Evolutionary conservation across 2,329 filamentous ascomycete species (phyloP), one percentile per base, ranked within the genome.

Genomic region (Acarospora socialis): DNA sequence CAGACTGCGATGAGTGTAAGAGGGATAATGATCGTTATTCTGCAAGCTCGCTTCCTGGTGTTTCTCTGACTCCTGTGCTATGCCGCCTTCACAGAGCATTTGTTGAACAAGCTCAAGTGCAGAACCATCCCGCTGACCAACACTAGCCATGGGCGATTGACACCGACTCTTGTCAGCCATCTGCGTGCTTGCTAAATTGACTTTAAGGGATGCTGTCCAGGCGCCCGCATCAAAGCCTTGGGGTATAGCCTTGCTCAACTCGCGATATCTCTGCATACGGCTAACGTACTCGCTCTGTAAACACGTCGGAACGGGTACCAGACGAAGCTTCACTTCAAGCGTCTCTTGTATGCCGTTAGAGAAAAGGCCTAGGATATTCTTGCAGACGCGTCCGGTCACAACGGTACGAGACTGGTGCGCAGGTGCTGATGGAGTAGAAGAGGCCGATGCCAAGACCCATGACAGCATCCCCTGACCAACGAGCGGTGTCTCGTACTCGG

Each of bases 381-480:
- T 82, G 48, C 81, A 83, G 33, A 98, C 81, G 20, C 84, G 78
- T 35, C 90, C 90, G 5, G 87, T 94, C 41, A 98, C 77, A 47
- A 60, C 57, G 20, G 71, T 67, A 49, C 77, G 73, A 8, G 73
- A 73, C 44, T 76, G 67, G 34, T 73, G 65, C 30, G 65, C 64
- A 16, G 65, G 60, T 12, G 61, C 62, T 37, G 66, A 61, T 6
- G 68, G 65, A 9, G 63, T 65, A 33, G 66, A 49, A 50, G 72
- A 70, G 32, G 68, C 56, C n/a, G 65, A 64, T 30, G 70, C 68
- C 27, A 95, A 65, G 14, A 77, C 73, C 70, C 80, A 79, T 21
- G 90, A 95, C 13, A 98, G 65, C 75, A 95, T 82, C 32, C 92
- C 90, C 56, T 98, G 87, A 14, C 90, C 90, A 15, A 94, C 87